Base-by-base conservation (phyloP, 2,329 filamentous ascomycete genomes). In the Ascosphaera acerosa region DNA sequence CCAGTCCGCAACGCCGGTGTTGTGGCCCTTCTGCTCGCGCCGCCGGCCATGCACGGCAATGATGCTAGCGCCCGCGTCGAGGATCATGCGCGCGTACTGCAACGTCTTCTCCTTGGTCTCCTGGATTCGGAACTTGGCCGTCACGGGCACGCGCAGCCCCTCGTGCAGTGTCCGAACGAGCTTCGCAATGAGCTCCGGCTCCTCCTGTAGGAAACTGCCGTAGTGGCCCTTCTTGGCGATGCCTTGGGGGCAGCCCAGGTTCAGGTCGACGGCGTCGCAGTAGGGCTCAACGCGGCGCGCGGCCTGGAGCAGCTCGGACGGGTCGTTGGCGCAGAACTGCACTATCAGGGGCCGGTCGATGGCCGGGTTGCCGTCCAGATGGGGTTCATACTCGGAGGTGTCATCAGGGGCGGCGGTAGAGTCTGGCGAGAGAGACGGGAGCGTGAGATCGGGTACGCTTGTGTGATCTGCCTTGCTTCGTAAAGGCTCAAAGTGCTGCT, bases 1-100 rank as follows among this genome's bases (percentile, higher is more conserved):
- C 87, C 87, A 97, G 52, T 97, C 81, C 3, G 87, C 87, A 20
- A 94, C 42, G 0, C 87, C 87, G 0, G 87, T 97, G 44, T 90
- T 66, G 47, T 97, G 87, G 0, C 87, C 84, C 55, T 97, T 97
- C 50, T 94, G 84, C 44, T 94, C 81, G 38, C 87, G 62, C 38
- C 68, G 64, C 20, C 87, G 63, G 1, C 87, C 87, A 55, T 97
- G 87, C 0, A 97, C 77, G 0, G 87, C 87, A 37, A 97, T 61
- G 34, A 94, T 82, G 42, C 78, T 92, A 2, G 87, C 87, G 9
- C 87, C 87, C 0, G 87, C 82, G 3, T 62, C 66, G 4, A 97
- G 53, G 1, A 94, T 76, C 52, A 78, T 90, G 43, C 70, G 69
- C 9, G 87, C 87, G 50, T 97, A 97, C 28, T 70, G 72, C 38